A percentile compares a stretch with the other conserved stretches of the same genome.
These are phyloP conservation scores for Liriodendron chinense DNA, from an alignment of 164 flowering plant genomes.

Conservation along the genomic window DNA sequence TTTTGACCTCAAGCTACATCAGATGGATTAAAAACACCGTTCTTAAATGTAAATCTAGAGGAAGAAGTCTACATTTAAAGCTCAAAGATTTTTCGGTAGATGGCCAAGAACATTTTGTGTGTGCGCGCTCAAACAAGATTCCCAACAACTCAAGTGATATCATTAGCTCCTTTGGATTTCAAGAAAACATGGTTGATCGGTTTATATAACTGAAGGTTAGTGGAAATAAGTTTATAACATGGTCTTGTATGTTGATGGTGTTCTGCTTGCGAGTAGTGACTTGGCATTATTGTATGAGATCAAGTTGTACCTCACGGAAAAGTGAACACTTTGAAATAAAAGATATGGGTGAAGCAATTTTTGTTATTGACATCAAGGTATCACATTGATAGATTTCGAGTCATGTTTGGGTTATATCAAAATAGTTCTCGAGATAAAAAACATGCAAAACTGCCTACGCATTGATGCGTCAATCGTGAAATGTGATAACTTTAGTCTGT, in stretches of 20 bases:
- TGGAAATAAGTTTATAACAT: not conserved
- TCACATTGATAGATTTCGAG: no score
- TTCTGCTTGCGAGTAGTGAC: no score
- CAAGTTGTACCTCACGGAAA: no score
- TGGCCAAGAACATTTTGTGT: not conserved
- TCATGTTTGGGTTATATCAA: no score
- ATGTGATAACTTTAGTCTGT: not conserved
- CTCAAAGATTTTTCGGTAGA: not conserved
- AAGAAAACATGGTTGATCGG: not conserved
- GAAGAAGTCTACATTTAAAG: not conserved
- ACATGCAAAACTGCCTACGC: not conserved
- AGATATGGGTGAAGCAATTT: no score
- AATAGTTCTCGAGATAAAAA: not conserved
- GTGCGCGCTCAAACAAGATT: not conserved
- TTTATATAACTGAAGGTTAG: no score
- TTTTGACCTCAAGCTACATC: not conserved
- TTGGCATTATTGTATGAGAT: no score
- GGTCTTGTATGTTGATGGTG: not conserved
- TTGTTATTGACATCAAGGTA: no score
- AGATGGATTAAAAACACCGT: not conserved
- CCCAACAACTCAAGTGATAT: not conserved
- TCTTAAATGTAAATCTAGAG: no score
- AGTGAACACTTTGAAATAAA: no score
- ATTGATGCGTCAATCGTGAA: not conserved
- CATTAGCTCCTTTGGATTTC: slow-evolving; percentile 2